phyloP scores from a whole-genome alignment of 2,329 filamentous ascomycete genomes.

The Shiraia sp. region DNA sequence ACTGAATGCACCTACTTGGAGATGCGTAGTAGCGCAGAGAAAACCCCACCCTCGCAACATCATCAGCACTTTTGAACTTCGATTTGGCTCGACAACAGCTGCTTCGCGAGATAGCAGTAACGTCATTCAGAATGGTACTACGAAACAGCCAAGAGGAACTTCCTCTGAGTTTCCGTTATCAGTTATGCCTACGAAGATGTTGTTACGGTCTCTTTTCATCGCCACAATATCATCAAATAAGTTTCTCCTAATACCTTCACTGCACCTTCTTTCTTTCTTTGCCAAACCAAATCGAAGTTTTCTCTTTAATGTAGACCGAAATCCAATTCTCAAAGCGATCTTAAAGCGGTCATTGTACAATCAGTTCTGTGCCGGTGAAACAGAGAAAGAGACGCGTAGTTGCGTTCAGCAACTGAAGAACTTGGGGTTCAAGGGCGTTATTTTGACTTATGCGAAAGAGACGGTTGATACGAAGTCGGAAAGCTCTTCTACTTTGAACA shows the following conservation, averaged over 20 bases:
- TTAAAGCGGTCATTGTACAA: slow-evolving; percentile 84
- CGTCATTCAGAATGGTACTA: not conserved
- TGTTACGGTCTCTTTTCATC: slow-evolving; percentile 40
- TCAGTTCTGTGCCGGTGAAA: slow-evolving; percentile 88
- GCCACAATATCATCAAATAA: slow-evolving; percentile 54
- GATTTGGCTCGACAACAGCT: slow-evolving; percentile 16
- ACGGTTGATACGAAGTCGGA: slow-evolving; percentile 46
- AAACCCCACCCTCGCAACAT: slow-evolving; percentile 1
- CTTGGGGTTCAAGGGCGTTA: slow-evolving; percentile 78
- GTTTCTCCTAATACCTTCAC: slow-evolving; percentile 44
- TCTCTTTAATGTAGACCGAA: slow-evolving; percentile 67
- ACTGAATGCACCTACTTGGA: slow-evolving; percentile 4
- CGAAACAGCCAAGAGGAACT: slow-evolving; percentile 10
- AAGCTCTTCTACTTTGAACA: slow-evolving; percentile 10
- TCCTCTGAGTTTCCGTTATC: slow-evolving; percentile 21
- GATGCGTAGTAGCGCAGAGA: slow-evolving; percentile 1
- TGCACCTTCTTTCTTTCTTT: slow-evolving; percentile 47
- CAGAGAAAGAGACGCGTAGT: slow-evolving; percentile 64
- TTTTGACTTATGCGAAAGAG: slow-evolving; percentile 82
- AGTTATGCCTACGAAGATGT: slow-evolving; percentile 33
- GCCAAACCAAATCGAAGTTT: slow-evolving; percentile 41
- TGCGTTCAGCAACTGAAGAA: slow-evolving; percentile 68
- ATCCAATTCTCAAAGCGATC: slow-evolving; percentile 70
- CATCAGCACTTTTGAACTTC: slow-evolving; percentile 9
- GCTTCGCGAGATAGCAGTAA: slow-evolving; percentile 9